Base-by-base conservation (phyloP, 495 filamentous ascomycete species). In the Lepraria neglecta region DNA sequence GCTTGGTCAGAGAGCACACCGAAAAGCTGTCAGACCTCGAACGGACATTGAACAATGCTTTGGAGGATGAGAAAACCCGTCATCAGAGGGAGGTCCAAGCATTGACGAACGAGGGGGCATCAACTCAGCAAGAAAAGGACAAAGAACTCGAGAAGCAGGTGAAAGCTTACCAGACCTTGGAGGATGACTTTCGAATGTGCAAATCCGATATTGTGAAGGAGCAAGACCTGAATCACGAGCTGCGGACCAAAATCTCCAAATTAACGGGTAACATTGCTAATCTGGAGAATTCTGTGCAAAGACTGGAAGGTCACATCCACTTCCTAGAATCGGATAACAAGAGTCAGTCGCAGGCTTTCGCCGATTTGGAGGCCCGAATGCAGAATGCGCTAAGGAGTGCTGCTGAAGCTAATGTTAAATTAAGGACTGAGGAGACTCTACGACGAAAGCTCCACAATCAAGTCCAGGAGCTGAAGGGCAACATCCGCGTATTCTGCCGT, bases 381-480 rank as follows among this genome's bases (percentile, higher is more conserved):
- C 86, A 88, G 69, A 87, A 92, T 43, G 91, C 91, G 0, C 71
- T 87, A 33, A 78, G 80, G 33, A 76, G 85, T 35, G 87, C 84
- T 4, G 81, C 85, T 33, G 78, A 82, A 46, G 84, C 86, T 3
- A 85, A 90, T 55, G 87, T 90, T 60, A 96, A 92, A 69, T 75
- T 99, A 33, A 86, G 94, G 54, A 87, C 83, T 59, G 94, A 99
- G 71, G 94, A 99, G 71, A 95, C 89, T 1, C 75, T 96, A 27
- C 82, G 94, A 31, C 84, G 95, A 43, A 92, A 94, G 67, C 82
- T 99, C 11, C 95, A 97, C 76, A 97, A 97, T 70, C 92, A 96
- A 71, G 91, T 97, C 42, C 92, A 97, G 70, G 95, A 99, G 66
- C 80, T 99, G n/a, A 96, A 96, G 73, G 94, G 94, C 59, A 99